These are phyloP conservation scores for Thozetella sp. DNA, from an alignment of 495 filamentous ascomycete species.

Conservation along the genomic window DNA sequence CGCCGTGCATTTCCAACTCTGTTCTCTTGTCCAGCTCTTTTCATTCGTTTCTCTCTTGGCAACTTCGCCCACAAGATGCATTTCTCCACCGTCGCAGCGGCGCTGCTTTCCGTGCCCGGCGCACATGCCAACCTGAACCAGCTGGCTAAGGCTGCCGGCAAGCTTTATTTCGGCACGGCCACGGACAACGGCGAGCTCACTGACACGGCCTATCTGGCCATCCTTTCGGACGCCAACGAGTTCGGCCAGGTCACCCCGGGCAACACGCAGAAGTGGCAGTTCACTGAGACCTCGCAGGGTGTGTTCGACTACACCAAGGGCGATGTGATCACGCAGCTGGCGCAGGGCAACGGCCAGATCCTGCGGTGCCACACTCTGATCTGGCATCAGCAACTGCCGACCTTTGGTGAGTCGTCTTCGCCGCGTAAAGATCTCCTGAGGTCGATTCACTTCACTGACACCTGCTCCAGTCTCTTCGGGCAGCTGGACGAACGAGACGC, in stretches of 20 bases:
- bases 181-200: slow-evolving; percentile 48
- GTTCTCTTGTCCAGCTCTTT: neutral
- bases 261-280: slow-evolving; percentile 57
- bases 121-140: neutral
- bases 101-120: slow-evolving; percentile 1
- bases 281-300: slow-evolving; percentile 45
- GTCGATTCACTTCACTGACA: slow-evolving; percentile 50
- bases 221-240: slow-evolving; percentile 42
- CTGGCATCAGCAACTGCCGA: slow-evolving; percentile 62
- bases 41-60: neutral
- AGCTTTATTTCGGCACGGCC: slow-evolving; percentile 51
- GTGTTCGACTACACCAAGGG: slow-evolving; percentile 57
- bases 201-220: slow-evolving; percentile 29
- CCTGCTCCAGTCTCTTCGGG: slow-evolving; percentile 44
- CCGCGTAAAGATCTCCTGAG: slow-evolving; percentile 47
- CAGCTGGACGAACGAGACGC: slow-evolving; percentile 53
- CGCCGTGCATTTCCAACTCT: neutral
- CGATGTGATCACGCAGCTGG: slow-evolving; percentile 48
- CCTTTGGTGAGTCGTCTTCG: slow-evolving; percentile 17
- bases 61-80: neutral
- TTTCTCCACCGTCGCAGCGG: neutral
- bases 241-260: slow-evolving; percentile 56
- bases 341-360: slow-evolving; percentile 45
- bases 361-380: slow-evolving; percentile 62
- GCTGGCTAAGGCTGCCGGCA: slow-evolving; percentile 36